Percentiles rank a stretch among this genome's conserved stretches.
phyloP scores from a whole-genome alignment of 805 yeast species.

The Suhomyces kilbournensis region DNA sequence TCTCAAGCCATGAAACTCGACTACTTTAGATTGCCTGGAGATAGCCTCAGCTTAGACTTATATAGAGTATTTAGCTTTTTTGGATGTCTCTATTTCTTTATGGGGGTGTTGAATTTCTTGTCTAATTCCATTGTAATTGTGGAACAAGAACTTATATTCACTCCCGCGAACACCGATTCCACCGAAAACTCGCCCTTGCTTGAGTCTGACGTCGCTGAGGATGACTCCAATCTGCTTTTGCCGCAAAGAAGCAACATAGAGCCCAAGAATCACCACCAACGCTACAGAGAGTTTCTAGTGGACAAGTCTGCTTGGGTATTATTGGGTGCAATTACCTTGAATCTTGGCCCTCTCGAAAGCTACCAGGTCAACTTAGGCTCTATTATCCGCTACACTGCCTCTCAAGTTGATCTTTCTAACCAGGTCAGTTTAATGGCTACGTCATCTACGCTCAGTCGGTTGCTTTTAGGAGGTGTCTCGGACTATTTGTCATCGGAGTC shows the following conservation, averaged over 20 bases:
- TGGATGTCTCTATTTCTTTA: constrained; percentile 48
- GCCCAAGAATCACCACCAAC: constrained; percentile 34
- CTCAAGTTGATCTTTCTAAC: constrained; percentile 24
- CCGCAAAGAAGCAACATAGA: constrained; percentile 34
- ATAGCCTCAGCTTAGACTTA: constrained; percentile 40
- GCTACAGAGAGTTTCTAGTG: constrained; percentile 38
- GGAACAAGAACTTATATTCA: constrained; percentile 46
- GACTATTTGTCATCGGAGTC: constrained; percentile 50
- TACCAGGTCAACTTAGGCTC: constrained; percentile 82
- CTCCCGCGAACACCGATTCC: constrained; percentile 16
- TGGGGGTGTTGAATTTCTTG: constrained; percentile 60
- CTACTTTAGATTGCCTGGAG: constrained; percentile 32
- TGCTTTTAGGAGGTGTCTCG: constrained; percentile 62
- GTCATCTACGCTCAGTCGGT: constrained; percentile 67
- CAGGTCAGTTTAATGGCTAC: constrained; percentile 63
- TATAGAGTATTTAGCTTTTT: constrained; percentile 52
- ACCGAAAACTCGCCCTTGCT: constrained; percentile 33
- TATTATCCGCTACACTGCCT: constrained; percentile 45
- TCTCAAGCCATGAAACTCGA: constrained; percentile 54
- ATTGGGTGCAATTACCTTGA: constrained; percentile 59
- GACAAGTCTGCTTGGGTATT: constrained; percentile 64
- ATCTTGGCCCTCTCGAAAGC: constrained; percentile 83
- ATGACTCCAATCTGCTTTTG: constrained; percentile 18
- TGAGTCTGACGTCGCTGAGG: not conserved
- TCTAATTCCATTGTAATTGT: constrained; percentile 64